Evolutionary conservation across 2,329 filamentous ascomycete genomes (phyloP).

Genomic region (Colletotrichum graminicola): DNA sequence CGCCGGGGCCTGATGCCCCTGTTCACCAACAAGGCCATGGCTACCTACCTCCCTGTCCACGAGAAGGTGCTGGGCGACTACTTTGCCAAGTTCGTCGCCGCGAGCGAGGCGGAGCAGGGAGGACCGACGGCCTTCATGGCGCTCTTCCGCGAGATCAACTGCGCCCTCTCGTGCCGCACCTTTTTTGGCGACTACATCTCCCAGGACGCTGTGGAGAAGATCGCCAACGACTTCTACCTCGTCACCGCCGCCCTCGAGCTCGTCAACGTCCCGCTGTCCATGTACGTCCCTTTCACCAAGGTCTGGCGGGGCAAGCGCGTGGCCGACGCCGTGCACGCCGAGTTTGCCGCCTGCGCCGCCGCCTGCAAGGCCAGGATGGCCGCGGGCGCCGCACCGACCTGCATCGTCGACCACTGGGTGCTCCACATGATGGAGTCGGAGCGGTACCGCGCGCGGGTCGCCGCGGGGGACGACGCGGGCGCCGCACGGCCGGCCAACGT

Average conservation of each 20-base stretch:
- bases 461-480: constrained; percentile 61
- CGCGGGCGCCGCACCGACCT: constrained; percentile 74
- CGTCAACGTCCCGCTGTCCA: constrained; percentile 77
- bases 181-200: constrained; percentile 86
- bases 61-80: constrained; percentile 80
- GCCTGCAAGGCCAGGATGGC: constrained; percentile 80
- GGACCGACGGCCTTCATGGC: constrained; percentile 77
- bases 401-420: constrained; percentile 84
- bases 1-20: constrained; percentile 80
- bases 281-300: constrained; percentile 82
- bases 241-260: constrained; percentile 83
- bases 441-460: constrained; percentile 72
- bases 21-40: constrained; percentile 79
- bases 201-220: constrained; percentile 77
- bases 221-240: constrained; percentile 83
- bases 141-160: constrained; percentile 82
- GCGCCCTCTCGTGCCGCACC: constrained; percentile 81
- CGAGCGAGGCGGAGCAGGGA: constrained; percentile 65
- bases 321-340: constrained; percentile 76
- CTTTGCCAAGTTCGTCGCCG: constrained; percentile 75
- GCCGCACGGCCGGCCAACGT: constrained; percentile 59
- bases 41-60: constrained; percentile 78
- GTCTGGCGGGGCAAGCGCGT: constrained; percentile 82
- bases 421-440: constrained; percentile 79
- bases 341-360: constrained; percentile 78